These are phyloP conservation scores for Paracorniculantispora psalliotae DNA, from an alignment of 2,329 filamentous ascomycete species.

Conservation along the genomic window DNA sequence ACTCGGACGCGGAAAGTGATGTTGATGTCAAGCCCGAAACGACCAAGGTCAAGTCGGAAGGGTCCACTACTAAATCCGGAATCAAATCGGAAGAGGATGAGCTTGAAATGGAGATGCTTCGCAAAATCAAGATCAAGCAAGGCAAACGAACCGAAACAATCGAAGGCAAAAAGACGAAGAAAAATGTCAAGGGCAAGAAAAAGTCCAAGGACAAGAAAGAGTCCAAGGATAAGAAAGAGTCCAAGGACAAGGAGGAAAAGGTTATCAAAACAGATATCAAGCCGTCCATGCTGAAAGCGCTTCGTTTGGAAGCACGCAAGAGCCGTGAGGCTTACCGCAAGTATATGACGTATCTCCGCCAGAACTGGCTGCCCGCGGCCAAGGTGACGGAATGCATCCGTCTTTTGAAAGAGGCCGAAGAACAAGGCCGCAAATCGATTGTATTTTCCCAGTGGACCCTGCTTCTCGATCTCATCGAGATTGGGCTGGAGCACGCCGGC, in stretches of 20 bases:
- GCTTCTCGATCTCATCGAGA: constrained; percentile 67
- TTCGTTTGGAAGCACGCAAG: constrained; percentile 62
- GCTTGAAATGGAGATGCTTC: constrained; percentile 20
- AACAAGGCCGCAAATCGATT: constrained; percentile 62
- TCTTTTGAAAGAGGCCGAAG: constrained; percentile 63
- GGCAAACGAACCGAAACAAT: background rate
- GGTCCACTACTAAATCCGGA: background rate
- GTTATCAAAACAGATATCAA: constrained; percentile 42
- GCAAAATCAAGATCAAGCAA: constrained; percentile 8
- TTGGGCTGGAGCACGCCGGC: constrained; percentile 61
- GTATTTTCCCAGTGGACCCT: constrained; percentile 77
- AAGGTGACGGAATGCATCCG: constrained; percentile 77
- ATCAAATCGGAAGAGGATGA: constrained; percentile 25
- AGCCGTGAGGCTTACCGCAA: constrained; percentile 60
- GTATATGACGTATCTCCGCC: constrained; percentile 64
- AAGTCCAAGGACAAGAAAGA: constrained; percentile 19
- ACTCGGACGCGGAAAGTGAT: constrained; percentile 30
- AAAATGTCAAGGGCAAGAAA: too few relatives aligned
- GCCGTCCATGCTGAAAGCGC: constrained; percentile 52
- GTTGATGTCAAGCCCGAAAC: constrained; percentile 26
- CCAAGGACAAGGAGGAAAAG: constrained; percentile 29
- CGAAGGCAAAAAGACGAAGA: constrained; percentile 15
- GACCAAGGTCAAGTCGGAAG: constrained; percentile 16
- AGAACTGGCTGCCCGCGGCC: constrained; percentile 69
- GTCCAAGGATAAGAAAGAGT: constrained; percentile 16